These are phyloP conservation scores for Gossypium herbaceum DNA, from an alignment of 345 rosid species.

Conservation along the genomic window DNA sequence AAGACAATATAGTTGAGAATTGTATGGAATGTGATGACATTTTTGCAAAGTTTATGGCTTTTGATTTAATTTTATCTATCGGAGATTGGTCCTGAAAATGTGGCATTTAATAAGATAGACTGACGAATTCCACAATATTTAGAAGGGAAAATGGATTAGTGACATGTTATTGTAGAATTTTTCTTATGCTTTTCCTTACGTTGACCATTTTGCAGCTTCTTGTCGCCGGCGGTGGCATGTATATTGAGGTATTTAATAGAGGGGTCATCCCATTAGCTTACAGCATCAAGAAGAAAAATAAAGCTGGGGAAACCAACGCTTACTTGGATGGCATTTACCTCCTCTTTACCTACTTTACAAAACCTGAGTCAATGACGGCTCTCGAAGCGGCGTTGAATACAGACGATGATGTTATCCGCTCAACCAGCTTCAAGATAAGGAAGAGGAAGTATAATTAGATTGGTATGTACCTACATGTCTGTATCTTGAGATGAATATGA, in stretches of 20 bases:
- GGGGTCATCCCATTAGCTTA: slow-evolving; percentile 91
- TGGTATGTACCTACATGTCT: not conserved
- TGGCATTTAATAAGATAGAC: not conserved
- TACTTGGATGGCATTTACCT: slow-evolving; percentile 89
- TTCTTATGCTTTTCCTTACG: slow-evolving; percentile 4
- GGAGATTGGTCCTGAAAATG: not conserved
- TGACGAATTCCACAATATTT: not conserved
- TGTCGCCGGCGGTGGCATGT: slow-evolving; percentile 98
- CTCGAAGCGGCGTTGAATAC: slow-evolving; percentile 47
- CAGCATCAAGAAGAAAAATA: slow-evolving; percentile 82
- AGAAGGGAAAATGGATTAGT: too few species aligned
- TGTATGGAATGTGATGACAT: too few species aligned
- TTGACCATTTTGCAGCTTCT: slow-evolving; percentile 51
- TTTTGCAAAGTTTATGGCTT: not conserved
- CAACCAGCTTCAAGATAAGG: slow-evolving; percentile 61
- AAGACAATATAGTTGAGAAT: not conserved
- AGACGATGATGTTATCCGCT: slow-evolving; percentile 76
- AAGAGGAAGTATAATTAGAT: slow-evolving; percentile 56
- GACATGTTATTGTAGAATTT: not conserved
- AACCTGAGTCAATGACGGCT: slow-evolving; percentile 61
- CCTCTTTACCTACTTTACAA: slow-evolving; percentile 22
- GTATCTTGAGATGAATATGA: slow-evolving; percentile 18
- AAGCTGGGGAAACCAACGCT: slow-evolving; percentile 74
- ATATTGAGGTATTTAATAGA: slow-evolving; percentile 89
- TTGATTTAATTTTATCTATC: not conserved